Conservation (phyloP, 2,329 filamentous ascomycete species). For the Elsinoe australis region DNA sequence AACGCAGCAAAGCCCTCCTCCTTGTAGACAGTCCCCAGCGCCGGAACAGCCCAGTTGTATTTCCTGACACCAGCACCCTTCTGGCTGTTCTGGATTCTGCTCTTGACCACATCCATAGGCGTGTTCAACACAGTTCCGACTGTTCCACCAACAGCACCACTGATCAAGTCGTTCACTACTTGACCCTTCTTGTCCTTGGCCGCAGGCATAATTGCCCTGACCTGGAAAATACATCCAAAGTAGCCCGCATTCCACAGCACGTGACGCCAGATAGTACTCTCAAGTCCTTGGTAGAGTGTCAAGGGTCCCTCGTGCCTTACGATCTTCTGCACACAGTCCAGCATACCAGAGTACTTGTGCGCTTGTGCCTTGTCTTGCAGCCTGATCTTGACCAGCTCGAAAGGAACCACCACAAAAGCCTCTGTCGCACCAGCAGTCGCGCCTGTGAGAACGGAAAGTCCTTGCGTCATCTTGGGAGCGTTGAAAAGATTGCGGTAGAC, state of each 20-base stretch:
- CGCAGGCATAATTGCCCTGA: slow-evolving; percentile 72
- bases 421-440: slow-evolving; percentile 93
- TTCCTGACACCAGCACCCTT: slow-evolving; percentile 74
- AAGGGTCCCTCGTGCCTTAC: slow-evolving; percentile 74
- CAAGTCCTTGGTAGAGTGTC: slow-evolving; percentile 91
- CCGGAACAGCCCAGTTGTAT: slow-evolving; percentile 98
- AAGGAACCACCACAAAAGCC: slow-evolving; percentile 93
- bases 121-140: slow-evolving; percentile 89
- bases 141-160: slow-evolving; percentile 81
- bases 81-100: slow-evolving; percentile 87
- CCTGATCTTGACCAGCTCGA: slow-evolving; percentile 97
- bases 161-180: slow-evolving; percentile 79
- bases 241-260: slow-evolving; percentile 91
- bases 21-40: slow-evolving; percentile 74
- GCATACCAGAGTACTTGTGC: slow-evolving; percentile 74
- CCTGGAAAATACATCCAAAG: slow-evolving; percentile 98
- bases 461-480: slow-evolving; percentile 79
- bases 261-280: slow-evolving; percentile 95
- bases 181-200: slow-evolving; percentile 73
- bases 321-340: slow-evolving; percentile 75
- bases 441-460: slow-evolving; percentile 83
- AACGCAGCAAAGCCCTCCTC: slow-evolving; percentile 89
- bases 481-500: slow-evolving; percentile 86
- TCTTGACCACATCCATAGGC: slow-evolving; percentile 95
- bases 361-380: slow-evolving; percentile 92